Evolutionary conservation across 1,284 basidiomycete genomes (phyloP), one percentile per base, ranked within the genome.

Genomic region (Cerioporus squamosus): DNA sequence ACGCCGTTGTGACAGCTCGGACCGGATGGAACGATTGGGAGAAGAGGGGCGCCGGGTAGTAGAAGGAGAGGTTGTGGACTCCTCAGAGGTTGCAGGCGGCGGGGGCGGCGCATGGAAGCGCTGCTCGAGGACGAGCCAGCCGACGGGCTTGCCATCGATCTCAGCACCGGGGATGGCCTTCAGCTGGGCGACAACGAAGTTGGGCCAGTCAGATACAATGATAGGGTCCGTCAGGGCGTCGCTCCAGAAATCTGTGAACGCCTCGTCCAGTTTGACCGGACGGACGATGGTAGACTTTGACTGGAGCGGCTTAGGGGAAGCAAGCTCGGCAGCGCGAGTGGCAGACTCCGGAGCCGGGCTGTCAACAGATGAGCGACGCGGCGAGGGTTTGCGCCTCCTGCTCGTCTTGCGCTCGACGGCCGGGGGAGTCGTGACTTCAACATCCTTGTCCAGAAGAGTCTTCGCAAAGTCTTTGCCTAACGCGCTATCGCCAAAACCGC

Each of bases 231-330:
- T 72, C 18, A 91, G 67, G 1, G 87, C 81, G 64, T 91, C 89
- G 51, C 79, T 81, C 88, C 88, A 91, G 68, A 90, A 91, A 70
- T 91, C 90, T 55, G 90, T 73, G 69, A 91, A 91, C 1, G 88
- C 88, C 67, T 91, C 89, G 65, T 91, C 90, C 6, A 91, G 68
- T 60, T 84, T 79, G n/a, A 85, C 72, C 33, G 82, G 60, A 22
- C 79, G 75, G 5, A 86, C 72, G 12, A 74, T 70, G 0, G 79
- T 77, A 18, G 80, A 75, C 66, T 74, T 81, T 18, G 79, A 77
- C 44, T 74, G 52, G 17, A 73, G 57, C 67, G 18, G 66, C 54
- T 59, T 72, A 59, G 51, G 50, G 2, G 38, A 8, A 29, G 29
- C 45, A n/a, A 61, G 54, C 10, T 52, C 39, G 1, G 57, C 60